Conservation (phyloP, 345 rosid species). For the Brassica nigra region DNA sequence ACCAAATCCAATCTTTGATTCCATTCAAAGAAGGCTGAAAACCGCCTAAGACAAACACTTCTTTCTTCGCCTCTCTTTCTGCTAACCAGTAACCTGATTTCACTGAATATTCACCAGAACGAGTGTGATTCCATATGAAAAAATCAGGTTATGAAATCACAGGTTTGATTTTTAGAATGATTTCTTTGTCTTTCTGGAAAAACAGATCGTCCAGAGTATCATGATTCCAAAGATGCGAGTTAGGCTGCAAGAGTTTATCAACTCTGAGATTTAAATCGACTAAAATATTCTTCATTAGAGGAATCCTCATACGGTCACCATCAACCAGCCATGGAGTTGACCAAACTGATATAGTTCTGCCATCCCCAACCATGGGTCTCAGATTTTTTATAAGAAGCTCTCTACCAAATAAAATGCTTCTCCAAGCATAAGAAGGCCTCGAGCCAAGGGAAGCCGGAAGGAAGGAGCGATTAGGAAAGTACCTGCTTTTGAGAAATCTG, state of each 20-base stretch:
- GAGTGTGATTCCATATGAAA: no score
- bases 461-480: not conserved
- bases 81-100: no score
- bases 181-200: not conserved
- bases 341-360: not conserved
- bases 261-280: not conserved
- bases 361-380: not conserved
- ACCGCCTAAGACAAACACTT: no score
- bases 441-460: not conserved
- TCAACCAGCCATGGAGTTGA: not conserved
- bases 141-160: no score
- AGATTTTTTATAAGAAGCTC: not conserved
- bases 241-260: no score
- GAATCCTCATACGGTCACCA: not conserved
- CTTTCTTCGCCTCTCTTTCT: no score
- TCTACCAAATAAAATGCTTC: not conserved
- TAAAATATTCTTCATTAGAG: not conserved
- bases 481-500: not conserved
- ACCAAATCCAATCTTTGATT: no score
- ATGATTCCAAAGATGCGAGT: not conserved
- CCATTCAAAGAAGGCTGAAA: no score
- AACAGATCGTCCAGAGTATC: not conserved
- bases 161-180: no score
- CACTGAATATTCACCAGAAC: no score
- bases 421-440: not conserved